phyloP scores from a whole-genome alignment of 768 basidiomycete genomes.

The Lactifluus hygrophoroides region DNA sequence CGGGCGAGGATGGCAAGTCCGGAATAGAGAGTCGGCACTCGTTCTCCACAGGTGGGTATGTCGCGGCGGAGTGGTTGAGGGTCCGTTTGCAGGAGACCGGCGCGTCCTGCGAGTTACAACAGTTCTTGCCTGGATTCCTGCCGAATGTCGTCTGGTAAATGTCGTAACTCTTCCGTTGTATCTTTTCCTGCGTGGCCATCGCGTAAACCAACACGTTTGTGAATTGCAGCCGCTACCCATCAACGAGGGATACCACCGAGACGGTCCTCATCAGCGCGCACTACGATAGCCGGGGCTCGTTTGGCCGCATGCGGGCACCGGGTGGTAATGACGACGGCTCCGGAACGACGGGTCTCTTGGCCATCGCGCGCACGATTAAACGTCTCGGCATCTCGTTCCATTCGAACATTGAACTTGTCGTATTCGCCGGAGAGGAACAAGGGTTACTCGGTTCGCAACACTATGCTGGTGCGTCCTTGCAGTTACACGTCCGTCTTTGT shows the following conservation, averaged over 20 bases:
- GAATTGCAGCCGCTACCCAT: constrained; percentile 44
- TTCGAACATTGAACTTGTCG: constrained; percentile 68
- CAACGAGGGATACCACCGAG: constrained; percentile 47
- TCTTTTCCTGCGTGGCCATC: neutral
- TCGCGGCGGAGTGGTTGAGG: constrained; percentile 71
- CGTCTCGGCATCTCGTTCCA: constrained; percentile 60
- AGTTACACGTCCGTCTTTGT: neutral
- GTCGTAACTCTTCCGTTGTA: neutral
- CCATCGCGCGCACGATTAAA: constrained; percentile 68
- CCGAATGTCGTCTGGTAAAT: constrained; percentile 82
- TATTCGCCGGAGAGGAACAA: constrained; percentile 91
- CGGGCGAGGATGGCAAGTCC: constrained; percentile 71
- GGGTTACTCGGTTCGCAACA: constrained; percentile 70
- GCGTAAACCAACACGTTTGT: neutral
- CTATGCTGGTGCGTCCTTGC: constrained; percentile 60
- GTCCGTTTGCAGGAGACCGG: constrained; percentile 64
- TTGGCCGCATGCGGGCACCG: constrained; percentile 62
- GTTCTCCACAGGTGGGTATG: constrained; percentile 55
- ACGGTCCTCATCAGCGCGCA: constrained; percentile 76
- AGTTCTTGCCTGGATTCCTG: constrained; percentile 65
- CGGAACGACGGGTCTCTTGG: constrained; percentile 63
- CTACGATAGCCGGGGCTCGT: constrained; percentile 87
- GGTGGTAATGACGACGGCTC: constrained; percentile 60
- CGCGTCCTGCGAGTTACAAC: constrained; percentile 57
- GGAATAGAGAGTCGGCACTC: constrained; percentile 76